Conservation (phyloP, 176 grass and related monocot genomes). For the Canna indica region DNA sequence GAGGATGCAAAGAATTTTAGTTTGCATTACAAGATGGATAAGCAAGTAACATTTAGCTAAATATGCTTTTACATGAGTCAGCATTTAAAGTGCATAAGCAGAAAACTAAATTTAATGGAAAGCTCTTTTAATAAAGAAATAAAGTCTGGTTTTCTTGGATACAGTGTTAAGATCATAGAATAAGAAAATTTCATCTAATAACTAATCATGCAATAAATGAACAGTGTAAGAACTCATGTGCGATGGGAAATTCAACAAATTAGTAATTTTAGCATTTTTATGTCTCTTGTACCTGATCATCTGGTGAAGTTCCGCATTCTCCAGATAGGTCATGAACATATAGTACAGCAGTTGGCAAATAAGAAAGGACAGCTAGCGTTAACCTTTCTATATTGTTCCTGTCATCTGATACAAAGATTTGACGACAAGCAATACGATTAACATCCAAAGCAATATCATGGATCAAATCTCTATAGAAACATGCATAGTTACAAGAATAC, state of each 20-base stretch:
- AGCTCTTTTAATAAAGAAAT: background rate
- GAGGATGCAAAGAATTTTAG: no score
- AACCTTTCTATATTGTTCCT: constrained; percentile 93
- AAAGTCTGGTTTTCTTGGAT: background rate
- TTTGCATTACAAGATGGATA: background rate
- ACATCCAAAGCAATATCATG: no score
- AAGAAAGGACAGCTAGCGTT: constrained; percentile 69
- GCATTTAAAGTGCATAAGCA: background rate
- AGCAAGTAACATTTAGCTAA: background rate
- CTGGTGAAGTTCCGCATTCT: constrained; percentile 62
- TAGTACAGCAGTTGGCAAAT: constrained; percentile 73
- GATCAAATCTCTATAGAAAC: no score
- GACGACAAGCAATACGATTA: no score
- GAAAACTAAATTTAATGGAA: background rate
- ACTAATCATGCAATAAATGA: no score
- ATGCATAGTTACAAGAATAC: background rate
- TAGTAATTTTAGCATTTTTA: background rate
- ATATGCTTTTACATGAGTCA: background rate
- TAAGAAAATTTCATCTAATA: no score
- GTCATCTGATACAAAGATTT: constrained; percentile 46
- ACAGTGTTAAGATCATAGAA: no score
- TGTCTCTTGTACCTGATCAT: constrained; percentile 52
- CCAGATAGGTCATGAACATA: constrained; percentile 91
- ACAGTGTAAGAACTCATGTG: background rate
- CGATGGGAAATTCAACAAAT: background rate